Evolutionary conservation across 2,329 filamentous ascomycete species (phyloP), one percentile per base, ranked within the genome.

Genomic region (Trichophyton schoenleinii): DNA sequence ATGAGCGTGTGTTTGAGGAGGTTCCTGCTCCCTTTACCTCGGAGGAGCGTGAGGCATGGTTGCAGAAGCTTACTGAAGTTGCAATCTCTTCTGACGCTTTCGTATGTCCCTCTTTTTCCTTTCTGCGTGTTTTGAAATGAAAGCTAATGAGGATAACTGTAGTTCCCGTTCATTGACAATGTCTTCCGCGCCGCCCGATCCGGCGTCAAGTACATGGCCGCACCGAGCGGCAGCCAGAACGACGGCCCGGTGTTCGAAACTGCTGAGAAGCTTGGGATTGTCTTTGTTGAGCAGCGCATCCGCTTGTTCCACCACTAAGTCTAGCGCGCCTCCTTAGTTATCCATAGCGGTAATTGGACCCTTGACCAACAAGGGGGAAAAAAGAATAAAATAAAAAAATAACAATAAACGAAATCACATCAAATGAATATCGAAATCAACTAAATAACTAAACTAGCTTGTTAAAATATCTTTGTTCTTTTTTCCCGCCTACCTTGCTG

Each of bases 111-210:
- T 57, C 15, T 49, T 52, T 52, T 57, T 31, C 28, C 25, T 53
- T 34, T 13, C 49, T 22, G 20, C 18, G 28, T 9, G 52, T 41
- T 42, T 57, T 41, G 55, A 18, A 6, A 57, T 1, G 9, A 38
- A 38, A 38, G 34, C 20, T 61, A 49, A 58, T 57, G 8, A 46
- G 18, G 22, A 60, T 41, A 31, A 31, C 25, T n/a, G 6, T 63
- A 90, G 88, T 99, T 99, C 84, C 94, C 94, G 67, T 99, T 99
- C 78, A 89, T 90, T 70, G 94, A 99, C 80, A 99, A 99, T 70
- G 88, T 99, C 66, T 96, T 95, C 84, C 86, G 94, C 67, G 89
- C 91, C 59, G 85, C 84, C 64, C 83, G 90, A 69, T 95, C 90
- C 22, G 94, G 94, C 58, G 91, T 85, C 71, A 97, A 95, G 80